Base-by-base conservation (phyloP, 495 filamentous ascomycete species). In the Parachaetomium inaequale region DNA sequence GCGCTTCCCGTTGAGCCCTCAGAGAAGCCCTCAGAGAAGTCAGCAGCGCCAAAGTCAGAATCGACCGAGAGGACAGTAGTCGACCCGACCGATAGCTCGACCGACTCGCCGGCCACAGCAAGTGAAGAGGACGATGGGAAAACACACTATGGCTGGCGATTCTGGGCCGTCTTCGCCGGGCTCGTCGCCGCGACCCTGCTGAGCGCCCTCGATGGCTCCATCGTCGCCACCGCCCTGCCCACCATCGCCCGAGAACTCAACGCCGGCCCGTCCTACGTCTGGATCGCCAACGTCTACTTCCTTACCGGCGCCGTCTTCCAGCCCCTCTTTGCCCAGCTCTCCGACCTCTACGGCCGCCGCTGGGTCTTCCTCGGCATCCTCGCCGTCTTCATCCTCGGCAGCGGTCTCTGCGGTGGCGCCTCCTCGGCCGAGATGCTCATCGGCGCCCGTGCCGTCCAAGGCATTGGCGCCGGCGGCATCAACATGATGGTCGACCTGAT, bases 401-500 rank as follows among this genome's bases (percentile, higher is more conserved):
- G 34, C 34, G 4, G 34, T 12, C 10, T 36, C 8, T 11, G 10
- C 10, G 31, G 31, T 32, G 31, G 4, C 31, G 31, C 31, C 31
- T 4, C 31, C 4, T 4, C 4, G 4, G 8, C 8, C 4, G 31
- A 4, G 31, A 32, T 32, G 31, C 31, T 32, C 4, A 8, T 32
- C 4, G 31, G 4, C 31, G 31, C 4, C 4, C 4, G 31, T 4
- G 31, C 31, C 31, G 8, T 32, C 31, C 4, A 4, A 8, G 31
- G 31, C 31, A 8, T 8, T 8, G 31, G 31, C 31, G 31, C 4
- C 31, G 31, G 31, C 31, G 31, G 46, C 46, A 49, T 49, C 46
- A 11, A 26, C 23, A 84, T 88, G 19, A 72, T 93, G 62, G 84
- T 88, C 32, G 91, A 94, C 68, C 90, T 94, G 17, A 68, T 74